Conservation (phyloP, 2,329 filamentous ascomycete genomes). For the Westerdykella aurantiaca region DNA sequence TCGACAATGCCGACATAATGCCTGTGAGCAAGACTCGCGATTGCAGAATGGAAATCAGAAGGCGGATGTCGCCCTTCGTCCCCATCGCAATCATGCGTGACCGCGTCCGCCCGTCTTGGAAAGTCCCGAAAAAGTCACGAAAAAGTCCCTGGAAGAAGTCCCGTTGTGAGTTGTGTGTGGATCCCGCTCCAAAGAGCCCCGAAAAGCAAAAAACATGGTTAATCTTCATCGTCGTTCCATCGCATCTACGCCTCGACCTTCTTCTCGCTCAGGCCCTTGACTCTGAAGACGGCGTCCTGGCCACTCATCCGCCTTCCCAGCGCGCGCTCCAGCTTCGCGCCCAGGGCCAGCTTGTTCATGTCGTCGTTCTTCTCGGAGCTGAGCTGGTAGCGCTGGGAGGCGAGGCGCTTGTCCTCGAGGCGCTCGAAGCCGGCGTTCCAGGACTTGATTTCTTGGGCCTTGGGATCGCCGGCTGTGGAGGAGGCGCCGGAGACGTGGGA, state of each 20-base stretch:
- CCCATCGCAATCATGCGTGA: no score
- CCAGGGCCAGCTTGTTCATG: constrained; percentile 78
- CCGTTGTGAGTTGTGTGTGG: no score
- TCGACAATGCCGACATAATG: no score
- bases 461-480: constrained; percentile 39
- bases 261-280: constrained; percentile 36
- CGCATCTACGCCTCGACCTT: constrained; percentile 25
- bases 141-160: no score
- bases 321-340: constrained; percentile 84
- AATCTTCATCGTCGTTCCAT: background rate
- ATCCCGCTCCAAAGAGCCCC: no score
- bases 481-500: constrained; percentile 36
- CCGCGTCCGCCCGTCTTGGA: no score
- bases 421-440: constrained; percentile 77
- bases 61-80: no score
- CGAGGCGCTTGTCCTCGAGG: constrained; percentile 82
- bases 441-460: constrained; percentile 61
- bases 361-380: constrained; percentile 74
- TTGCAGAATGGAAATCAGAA: no score
- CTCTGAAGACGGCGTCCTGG: constrained; percentile 82
- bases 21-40: no score
- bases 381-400: constrained; percentile 73
- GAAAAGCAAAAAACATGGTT: background rate
- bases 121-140: no score
- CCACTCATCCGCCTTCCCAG: constrained; percentile 78